A percentile compares a stretch with the other conserved stretches of the same genome.
phyloP scores from a whole-genome alignment of 352 stramenopile genomes.

The Phytophthora brassicae region DNA sequence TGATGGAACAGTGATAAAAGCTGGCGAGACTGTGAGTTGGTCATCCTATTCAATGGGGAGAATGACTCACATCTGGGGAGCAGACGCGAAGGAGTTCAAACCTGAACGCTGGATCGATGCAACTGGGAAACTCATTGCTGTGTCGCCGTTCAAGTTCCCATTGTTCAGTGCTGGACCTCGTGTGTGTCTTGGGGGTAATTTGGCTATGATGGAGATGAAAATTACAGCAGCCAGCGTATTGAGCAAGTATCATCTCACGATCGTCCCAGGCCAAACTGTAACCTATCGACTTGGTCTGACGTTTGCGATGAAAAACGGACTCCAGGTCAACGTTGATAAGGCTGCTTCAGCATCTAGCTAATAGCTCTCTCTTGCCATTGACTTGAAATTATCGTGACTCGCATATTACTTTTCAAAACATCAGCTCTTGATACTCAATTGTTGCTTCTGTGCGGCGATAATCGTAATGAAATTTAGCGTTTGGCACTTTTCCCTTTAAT shows the following conservation, averaged over 20 bases:
- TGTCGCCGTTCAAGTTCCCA: constrained; percentile 49
- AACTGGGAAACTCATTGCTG: constrained; percentile 26
- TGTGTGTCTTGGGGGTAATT: constrained; percentile 41
- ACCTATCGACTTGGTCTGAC: constrained; percentile 32
- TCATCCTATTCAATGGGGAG: constrained; percentile 44
- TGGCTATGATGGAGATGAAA: constrained; percentile 64
- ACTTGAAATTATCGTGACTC: neutral
- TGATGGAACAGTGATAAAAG: constrained; percentile 39
- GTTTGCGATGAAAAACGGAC: constrained; percentile 32
- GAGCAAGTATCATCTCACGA: constrained; percentile 41
- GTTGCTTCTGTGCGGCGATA: constrained; percentile 13
- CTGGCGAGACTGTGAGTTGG: constrained; percentile 33
- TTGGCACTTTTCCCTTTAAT: neutral
- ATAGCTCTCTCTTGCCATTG: neutral
- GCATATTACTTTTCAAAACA: neutral
- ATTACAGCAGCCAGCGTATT: constrained; percentile 43
- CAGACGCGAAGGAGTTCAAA: constrained; percentile 44
- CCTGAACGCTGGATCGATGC: constrained; percentile 46
- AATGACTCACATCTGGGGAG: constrained; percentile 39
- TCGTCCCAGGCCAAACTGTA: constrained; percentile 26
- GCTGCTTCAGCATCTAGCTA: neutral
- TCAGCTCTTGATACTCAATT: constrained; percentile 7
- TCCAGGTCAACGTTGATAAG: constrained; percentile 15
- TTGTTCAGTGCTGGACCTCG: constrained; percentile 53
- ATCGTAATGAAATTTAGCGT: constrained; percentile 26